Evolutionary conservation across 495 filamentous ascomycete species (phyloP).

Genomic region (Xylaria palmicola): DNA sequence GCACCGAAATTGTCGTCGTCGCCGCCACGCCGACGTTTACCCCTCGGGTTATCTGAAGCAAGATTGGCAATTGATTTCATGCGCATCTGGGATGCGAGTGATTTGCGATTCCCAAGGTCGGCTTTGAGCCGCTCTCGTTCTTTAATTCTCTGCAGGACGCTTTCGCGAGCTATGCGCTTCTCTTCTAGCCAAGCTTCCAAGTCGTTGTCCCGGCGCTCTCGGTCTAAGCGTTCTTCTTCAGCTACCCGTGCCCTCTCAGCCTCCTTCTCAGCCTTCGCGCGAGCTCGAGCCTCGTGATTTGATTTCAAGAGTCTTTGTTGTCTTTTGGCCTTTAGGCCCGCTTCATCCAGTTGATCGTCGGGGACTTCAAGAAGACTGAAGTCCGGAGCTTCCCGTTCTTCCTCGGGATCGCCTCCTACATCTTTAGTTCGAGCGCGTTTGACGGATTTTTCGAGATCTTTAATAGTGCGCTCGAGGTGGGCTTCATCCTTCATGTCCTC

Average conservation of each 20-base stretch:
- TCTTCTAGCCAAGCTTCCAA: conserved; percentile 85
- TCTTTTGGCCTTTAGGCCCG: conserved; percentile 81
- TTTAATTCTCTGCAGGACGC: conserved; percentile 78
- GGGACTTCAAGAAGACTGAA: conserved; percentile 87
- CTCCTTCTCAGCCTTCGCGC: conserved; percentile 94
- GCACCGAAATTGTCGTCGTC: conserved; percentile 94
- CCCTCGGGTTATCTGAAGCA: conserved; percentile 77
- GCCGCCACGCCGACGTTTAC: conserved; percentile 69
- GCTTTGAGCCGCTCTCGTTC: conserved; percentile 88
- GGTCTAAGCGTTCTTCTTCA: conserved; percentile 78
- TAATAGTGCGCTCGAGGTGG: conserved; percentile 73
- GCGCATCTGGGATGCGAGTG: conserved; percentile 87
- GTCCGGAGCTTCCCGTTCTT: conserved; percentile 70
- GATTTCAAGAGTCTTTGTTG: conserved; percentile 90
- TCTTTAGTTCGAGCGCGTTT: conserved; percentile 88
- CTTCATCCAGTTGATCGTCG: conserved; percentile 91
- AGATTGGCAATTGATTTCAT: conserved; percentile 99
- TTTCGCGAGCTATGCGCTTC: conserved; percentile 69
- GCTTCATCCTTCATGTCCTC: conserved; percentile 90
- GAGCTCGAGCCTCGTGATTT: conserved; percentile 85
- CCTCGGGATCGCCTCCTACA: conserved; percentile 77
- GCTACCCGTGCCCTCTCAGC: conserved; percentile 78
- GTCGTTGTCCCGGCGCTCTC: conserved; percentile 78
- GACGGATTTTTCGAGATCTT: conserved; percentile 85
- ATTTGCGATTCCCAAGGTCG: conserved; percentile 93